Conservation (phyloP, 2,329 filamentous ascomycete genomes). For the Fusarium papillatum region DNA sequence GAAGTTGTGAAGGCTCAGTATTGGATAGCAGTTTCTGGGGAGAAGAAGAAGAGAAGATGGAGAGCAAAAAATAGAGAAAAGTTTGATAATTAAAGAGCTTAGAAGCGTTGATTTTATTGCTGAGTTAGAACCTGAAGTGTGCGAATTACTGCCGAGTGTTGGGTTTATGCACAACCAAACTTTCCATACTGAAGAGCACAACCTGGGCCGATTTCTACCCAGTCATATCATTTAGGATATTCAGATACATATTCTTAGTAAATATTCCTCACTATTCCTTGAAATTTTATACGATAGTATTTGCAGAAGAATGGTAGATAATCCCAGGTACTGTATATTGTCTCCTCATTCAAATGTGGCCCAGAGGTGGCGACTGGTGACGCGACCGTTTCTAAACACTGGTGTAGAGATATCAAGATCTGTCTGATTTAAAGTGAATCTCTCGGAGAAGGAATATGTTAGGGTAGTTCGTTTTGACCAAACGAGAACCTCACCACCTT, state of each 20-base stretch:
- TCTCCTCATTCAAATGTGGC: neutral
- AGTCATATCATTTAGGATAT: neutral
- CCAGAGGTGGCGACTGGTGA: neutral
- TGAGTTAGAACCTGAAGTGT: neutral
- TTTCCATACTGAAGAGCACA: neutral
- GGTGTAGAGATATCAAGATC: neutral
- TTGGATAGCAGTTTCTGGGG: neutral
- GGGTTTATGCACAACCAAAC: neutral
- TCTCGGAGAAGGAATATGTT: neutral
- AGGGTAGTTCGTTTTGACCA: neutral
- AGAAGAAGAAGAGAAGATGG: neutral
- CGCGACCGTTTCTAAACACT: neutral
- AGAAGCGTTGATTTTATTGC: neutral
- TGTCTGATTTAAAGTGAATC: neutral
- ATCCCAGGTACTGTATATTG: neutral
- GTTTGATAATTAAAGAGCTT: neutral
- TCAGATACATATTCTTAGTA: neutral
- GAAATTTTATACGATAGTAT: neutral
- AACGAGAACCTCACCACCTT: neutral
- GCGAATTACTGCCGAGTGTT: neutral
- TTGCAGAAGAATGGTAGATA: neutral
- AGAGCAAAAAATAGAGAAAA: neutral
- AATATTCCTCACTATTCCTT: neutral
- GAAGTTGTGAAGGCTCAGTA: neutral
- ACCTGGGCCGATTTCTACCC: neutral